phyloP scores from a whole-genome alignment of 768 basidiomycete genomes.

The Mycena polygramma region DNA sequence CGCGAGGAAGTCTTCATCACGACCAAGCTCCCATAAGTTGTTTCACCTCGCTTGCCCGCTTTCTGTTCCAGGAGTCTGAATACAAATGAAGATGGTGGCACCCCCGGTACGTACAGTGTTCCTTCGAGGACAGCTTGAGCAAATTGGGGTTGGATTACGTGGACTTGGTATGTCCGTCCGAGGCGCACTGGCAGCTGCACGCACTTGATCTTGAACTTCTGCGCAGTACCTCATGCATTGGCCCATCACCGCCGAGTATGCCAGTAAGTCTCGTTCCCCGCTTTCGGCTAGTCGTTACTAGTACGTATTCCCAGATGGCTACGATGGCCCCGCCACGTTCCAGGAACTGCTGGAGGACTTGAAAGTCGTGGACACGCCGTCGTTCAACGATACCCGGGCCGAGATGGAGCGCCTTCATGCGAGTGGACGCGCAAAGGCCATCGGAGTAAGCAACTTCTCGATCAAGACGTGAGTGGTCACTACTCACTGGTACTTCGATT shows the following conservation, averaged over 20 bases:
- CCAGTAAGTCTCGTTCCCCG: slow-evolving; percentile 39
- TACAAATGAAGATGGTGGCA: slow-evolving; percentile 51
- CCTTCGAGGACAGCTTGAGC: slow-evolving; percentile 56
- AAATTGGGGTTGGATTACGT: slow-evolving; percentile 60
- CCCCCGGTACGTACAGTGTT: slow-evolving; percentile 52
- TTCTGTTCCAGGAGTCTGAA: background rate
- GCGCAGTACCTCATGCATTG: slow-evolving; percentile 65
- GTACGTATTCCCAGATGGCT: slow-evolving; percentile 31
- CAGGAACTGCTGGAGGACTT: slow-evolving; percentile 45
- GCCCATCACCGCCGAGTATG: slow-evolving; percentile 55
- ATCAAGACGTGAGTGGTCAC: slow-evolving; percentile 64
- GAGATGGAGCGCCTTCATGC: slow-evolving; percentile 64
- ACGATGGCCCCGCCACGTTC: slow-evolving; percentile 43
- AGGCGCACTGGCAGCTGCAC: background rate
- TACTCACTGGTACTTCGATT: too few species aligned
- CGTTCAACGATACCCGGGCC: slow-evolving; percentile 62
- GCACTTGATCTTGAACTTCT: background rate
- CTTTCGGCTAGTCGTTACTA: too few species aligned
- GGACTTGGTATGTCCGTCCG: slow-evolving; percentile 55
- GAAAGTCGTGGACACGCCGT: slow-evolving; percentile 46
- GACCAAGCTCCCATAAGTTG: slow-evolving; percentile 59
- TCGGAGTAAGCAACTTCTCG: slow-evolving; percentile 74
- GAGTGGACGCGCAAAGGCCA: slow-evolving; percentile 61
- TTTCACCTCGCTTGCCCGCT: background rate
- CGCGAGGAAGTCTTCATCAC: slow-evolving; percentile 64